These are phyloP conservation scores for Salix caprea DNA, from an alignment of 345 rosid species.

Conservation along the genomic window DNA sequence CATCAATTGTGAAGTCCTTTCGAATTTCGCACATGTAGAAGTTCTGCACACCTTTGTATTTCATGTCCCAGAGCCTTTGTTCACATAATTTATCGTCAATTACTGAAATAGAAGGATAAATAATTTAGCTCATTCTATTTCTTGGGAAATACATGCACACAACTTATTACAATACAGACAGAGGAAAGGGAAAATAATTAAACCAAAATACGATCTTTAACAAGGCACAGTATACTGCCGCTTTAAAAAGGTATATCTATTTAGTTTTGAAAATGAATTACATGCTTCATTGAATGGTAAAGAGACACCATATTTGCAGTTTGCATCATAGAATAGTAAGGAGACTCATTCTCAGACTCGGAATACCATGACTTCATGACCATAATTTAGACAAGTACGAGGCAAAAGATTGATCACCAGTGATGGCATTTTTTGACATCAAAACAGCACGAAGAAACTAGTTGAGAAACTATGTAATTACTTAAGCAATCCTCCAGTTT, in stretches of 20 bases:
- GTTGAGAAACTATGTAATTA: no score
- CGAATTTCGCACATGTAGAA: constrained; percentile 98
- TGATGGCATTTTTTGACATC: not conserved
- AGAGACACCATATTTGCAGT: no score
- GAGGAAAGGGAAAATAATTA: not conserved
- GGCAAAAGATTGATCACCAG: not conserved
- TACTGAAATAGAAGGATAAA: constrained; percentile 47
- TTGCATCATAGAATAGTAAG: no score
- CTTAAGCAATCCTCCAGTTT: no score
- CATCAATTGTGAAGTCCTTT: constrained; percentile 94
- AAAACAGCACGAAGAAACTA: not conserved
- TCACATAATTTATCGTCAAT: constrained; percentile 84
- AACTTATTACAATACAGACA: no score
- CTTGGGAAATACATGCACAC: not conserved
- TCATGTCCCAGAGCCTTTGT: constrained; percentile 99
- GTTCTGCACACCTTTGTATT: constrained; percentile 64
- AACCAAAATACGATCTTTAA: no score
- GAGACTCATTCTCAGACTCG: no score
- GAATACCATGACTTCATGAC: not conserved
- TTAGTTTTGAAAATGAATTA: no score
- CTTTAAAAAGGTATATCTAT: not conserved
- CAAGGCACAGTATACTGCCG: not conserved
- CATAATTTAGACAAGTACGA: not conserved
- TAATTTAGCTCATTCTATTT: not conserved
- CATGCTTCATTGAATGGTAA: no score